Base-by-base conservation (phyloP, 2,329 filamentous ascomycete genomes). In the Microascus cirrosus region DNA sequence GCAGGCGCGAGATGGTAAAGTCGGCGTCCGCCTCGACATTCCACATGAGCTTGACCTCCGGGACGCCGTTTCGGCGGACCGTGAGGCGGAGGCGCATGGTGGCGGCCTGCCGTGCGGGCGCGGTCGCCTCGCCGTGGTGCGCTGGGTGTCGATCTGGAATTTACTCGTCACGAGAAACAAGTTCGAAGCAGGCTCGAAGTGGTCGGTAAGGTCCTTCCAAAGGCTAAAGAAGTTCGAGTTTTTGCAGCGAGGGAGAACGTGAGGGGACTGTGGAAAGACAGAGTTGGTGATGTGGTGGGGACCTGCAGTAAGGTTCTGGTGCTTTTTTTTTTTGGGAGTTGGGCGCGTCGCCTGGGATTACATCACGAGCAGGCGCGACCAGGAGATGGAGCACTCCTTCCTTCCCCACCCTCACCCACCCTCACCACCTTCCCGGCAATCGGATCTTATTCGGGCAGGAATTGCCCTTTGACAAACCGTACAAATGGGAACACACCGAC, bases 21-120 rank as follows among this genome's bases (percentile, higher is more conserved):
- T 85, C 78, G 15, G 77, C 74, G 57, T 77, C 72, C 63, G 76
- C 73, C 56, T 77, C 71, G 20, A 87, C 80, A 32, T 82, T 81
- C 84, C 89, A 93, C 48, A 93, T 75, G 58, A 94, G 78, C 62
- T 83, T 82, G 58, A 84, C 81, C 48, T 87, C 80, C 8, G 90
- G 90, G 25, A 94, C 77, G 51, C 79, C 82, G 70, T 93, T 83
- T 59, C 90, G 86, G 62, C 84, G 82, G 57, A 95, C 82, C 39
- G 82, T 77, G 54, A 95, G 74, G 62, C 87, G 86, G 60, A 95
- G 79, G 66, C 90, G 88, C 78, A 94, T 70, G n/a, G 45, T 53
- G 20, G 25, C 32, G 32, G 45, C 45, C 45, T 25, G 51, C 51
- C 51, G 12, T 53, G 12, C 24, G 28, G 24, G 24, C 22, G 45